phyloP scores from a whole-genome alignment of 2,329 filamentous ascomycete species.

The Colletotrichum lentis region DNA sequence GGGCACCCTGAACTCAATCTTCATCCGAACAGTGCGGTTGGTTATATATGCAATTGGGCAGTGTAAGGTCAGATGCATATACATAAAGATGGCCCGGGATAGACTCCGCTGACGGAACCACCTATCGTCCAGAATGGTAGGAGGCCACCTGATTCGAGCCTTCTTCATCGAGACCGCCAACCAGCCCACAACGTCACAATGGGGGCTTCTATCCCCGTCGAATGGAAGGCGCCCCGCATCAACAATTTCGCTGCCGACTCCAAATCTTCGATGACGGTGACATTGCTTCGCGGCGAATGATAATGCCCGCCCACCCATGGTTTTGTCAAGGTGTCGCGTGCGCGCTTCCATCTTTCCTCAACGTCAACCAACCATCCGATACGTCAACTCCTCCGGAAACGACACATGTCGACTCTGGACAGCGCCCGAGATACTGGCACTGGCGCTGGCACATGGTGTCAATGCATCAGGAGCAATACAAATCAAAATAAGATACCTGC shows the following conservation, averaged over 20 bases:
- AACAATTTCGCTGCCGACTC: neutral
- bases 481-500: neutral
- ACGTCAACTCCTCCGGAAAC: neutral
- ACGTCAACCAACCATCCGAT: conserved; percentile 9
- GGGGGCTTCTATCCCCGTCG: neutral
- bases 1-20: neutral
- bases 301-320: too few relatives aligned
- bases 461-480: neutral
- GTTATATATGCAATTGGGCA: neutral
- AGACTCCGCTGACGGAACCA: neutral
- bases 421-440: neutral
- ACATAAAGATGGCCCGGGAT: neutral
- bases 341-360: conserved; percentile 1
- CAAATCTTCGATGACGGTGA: conserved; percentile 23
- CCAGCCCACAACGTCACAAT: neutral
- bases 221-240: neutral
- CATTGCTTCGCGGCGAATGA: conserved; percentile 16
- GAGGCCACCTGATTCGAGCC: conserved; percentile 10
- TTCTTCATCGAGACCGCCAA: neutral
- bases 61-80: neutral
- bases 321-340: conserved; percentile 21
- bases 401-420: neutral
- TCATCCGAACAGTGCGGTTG: too few relatives aligned
- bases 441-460: neutral
- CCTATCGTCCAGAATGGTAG: conserved; percentile 2